Evolutionary conservation across 441 rosid genomes (phyloP).

Genomic region (Pelargonium exstipulatum): DNA sequence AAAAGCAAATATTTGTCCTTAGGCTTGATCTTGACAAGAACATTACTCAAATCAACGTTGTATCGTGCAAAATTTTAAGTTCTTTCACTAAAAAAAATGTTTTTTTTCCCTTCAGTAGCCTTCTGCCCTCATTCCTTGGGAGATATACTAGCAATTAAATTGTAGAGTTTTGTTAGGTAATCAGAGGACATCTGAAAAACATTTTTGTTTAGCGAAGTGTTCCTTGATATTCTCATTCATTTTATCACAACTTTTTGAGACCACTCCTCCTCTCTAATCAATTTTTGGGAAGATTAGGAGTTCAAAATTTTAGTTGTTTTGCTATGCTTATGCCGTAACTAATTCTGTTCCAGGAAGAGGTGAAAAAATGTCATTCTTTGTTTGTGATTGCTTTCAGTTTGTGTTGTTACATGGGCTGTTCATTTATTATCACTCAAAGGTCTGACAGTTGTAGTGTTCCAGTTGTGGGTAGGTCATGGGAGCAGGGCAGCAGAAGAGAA

Average conservation of each 20-base stretch:
- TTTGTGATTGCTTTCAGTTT: conserved; percentile 10
- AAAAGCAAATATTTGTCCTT: no score
- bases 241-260: neutral
- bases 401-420: neutral
- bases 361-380: conserved; percentile 4
- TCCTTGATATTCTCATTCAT: neutral
- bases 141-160: neutral
- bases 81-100: neutral
- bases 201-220: neutral
- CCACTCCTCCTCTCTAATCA: no score
- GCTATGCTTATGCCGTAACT: conserved; percentile 4
- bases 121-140: neutral
- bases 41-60: no score
- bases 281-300: neutral
- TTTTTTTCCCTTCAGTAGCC: no score
- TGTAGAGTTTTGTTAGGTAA: neutral
- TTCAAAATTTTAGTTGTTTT: neutral
- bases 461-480: conserved; percentile 72
- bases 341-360: conserved; percentile 3
- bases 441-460: conserved; percentile 27
- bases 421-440: conserved; percentile 16
- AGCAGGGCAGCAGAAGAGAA: conserved; percentile 74
- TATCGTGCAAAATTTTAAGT: no score
- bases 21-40: no score
- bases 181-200: neutral